A percentile compares a stretch with the other conserved stretches of the same genome.
These are phyloP conservation scores for Anisodus acutangulus DNA, from an alignment of 257 asterid genomes.

Conservation along the genomic window DNA sequence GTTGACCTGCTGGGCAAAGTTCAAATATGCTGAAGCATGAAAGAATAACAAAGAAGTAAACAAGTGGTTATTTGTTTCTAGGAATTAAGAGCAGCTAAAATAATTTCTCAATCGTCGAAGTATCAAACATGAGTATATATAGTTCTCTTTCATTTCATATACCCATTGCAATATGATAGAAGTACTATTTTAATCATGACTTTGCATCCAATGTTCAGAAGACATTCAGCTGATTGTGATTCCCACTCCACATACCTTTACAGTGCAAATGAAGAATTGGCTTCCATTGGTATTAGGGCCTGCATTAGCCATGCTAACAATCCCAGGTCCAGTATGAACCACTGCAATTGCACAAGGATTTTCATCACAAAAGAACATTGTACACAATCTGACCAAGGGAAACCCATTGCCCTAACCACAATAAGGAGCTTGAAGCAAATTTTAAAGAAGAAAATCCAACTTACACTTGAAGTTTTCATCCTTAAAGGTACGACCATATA, in stretches of 20 bases:
- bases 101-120: neutral
- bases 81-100: neutral
- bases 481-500: conserved; percentile 88
- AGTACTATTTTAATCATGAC: neutral
- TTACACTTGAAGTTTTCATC: conserved; percentile 93
- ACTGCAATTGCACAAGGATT: conserved; percentile 49
- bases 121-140: neutral
- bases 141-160: neutral
- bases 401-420: neutral
- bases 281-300: conserved; percentile 98
- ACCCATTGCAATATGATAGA: neutral
- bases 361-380: neutral
- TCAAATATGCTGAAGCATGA: neutral
- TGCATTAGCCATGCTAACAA: conserved; percentile 98
- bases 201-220: neutral
- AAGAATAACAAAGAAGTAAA: neutral
- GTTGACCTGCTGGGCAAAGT: too few relatives aligned
- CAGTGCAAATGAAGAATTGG: conserved; percentile 95
- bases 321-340: conserved; percentile 93
- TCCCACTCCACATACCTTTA: conserved; percentile 57
- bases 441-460: conserved; percentile 41
- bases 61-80: neutral
- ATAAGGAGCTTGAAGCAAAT: neutral
- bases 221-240: neutral
- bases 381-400: neutral